A percentile compares a stretch with the other conserved stretches of the same genome.
Evolutionary conservation across 805 yeast genomes (phyloP).

Genomic region (Blastobotrys chiropterorum): DNA sequence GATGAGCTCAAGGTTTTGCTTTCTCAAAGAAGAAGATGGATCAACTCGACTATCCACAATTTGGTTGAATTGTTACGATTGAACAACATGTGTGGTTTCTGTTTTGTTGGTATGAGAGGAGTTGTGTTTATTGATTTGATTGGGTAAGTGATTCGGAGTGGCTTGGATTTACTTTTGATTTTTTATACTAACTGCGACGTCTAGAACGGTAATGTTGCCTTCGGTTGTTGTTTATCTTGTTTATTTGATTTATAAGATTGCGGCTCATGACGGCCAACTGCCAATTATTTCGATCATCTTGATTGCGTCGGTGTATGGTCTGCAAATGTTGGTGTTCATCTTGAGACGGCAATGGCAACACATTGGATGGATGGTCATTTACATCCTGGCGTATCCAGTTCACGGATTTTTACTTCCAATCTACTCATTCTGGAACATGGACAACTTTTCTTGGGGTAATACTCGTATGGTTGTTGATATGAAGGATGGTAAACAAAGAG

Average conservation of each 20-base stretch:
- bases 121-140: slow-evolving; percentile 50
- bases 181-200: slow-evolving; percentile 36
- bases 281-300: slow-evolving; percentile 48
- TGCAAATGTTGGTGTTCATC: slow-evolving; percentile 54
- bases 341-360: slow-evolving; percentile 39
- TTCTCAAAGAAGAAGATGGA: slow-evolving; percentile 61
- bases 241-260: slow-evolving; percentile 46
- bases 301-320: slow-evolving; percentile 51
- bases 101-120: slow-evolving; percentile 54
- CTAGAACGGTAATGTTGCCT: slow-evolving; percentile 50
- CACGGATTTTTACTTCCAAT: slow-evolving; percentile 56
- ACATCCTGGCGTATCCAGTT: slow-evolving; percentile 51
- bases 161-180: slow-evolving; percentile 50
- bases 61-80: slow-evolving; percentile 51
- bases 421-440: slow-evolving; percentile 61
- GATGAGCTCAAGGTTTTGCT: slow-evolving; percentile 44
- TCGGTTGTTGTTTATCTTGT: slow-evolving; percentile 50
- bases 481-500: slow-evolving; percentile 43
- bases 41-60: slow-evolving; percentile 59
- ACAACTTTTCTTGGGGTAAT: slow-evolving; percentile 61
- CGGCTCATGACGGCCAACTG: slow-evolving; percentile 46
- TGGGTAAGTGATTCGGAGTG: slow-evolving; percentile 45
- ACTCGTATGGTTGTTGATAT: slow-evolving; percentile 53
- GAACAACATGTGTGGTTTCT: slow-evolving; percentile 56
- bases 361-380: slow-evolving; percentile 51